phyloP scores from a whole-genome alignment of 139 green algal species.

The Raphidocelis subcapitata region DNA sequence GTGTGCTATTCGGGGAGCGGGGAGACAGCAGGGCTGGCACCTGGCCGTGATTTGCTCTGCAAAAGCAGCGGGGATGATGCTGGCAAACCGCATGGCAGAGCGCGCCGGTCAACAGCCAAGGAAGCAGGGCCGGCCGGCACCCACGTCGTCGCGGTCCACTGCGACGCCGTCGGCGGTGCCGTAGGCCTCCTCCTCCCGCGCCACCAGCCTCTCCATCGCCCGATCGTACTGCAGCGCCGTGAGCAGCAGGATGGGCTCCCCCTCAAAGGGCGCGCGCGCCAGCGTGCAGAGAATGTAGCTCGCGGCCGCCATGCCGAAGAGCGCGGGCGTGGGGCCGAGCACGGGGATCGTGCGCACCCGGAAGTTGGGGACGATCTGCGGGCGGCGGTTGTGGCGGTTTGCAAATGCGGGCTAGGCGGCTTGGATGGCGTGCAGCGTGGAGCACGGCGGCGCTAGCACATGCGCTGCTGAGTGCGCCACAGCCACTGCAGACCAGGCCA shows the following conservation, averaged over 20 bases:
- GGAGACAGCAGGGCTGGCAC: background rate
- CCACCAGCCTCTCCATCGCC: slow-evolving; percentile 66
- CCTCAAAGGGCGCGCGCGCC: slow-evolving; percentile 56
- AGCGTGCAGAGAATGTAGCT: slow-evolving; percentile 81
- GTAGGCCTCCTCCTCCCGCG: slow-evolving; percentile 70
- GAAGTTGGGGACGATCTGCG: slow-evolving; percentile 93
- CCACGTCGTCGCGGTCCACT: slow-evolving; percentile 58
- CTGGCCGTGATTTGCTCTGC: background rate
- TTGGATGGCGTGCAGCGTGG: too few relatives aligned
- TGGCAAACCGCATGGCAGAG: background rate
- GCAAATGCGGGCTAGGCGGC: too few relatives aligned
- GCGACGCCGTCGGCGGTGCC: slow-evolving; percentile 30
- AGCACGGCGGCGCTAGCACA: background rate
- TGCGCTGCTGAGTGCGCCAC: background rate
- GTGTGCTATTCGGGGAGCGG: too few relatives aligned
- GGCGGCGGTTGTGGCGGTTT: too few relatives aligned
- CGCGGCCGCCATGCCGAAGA: slow-evolving; percentile 93
- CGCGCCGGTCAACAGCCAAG: background rate
- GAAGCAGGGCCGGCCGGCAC: background rate
- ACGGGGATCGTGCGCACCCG: slow-evolving; percentile 95
- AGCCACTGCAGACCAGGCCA: too few relatives aligned
- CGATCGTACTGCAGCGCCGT: slow-evolving; percentile 58
- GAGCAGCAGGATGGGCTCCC: slow-evolving; percentile 71
- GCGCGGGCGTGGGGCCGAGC: slow-evolving; percentile 86
- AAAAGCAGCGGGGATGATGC: background rate